Percentiles rank a stretch among this genome's conserved stretches.
Evolutionary conservation across 2,329 filamentous ascomycete genomes (phyloP).

Genomic region (Ceratocystis ficicola): DNA sequence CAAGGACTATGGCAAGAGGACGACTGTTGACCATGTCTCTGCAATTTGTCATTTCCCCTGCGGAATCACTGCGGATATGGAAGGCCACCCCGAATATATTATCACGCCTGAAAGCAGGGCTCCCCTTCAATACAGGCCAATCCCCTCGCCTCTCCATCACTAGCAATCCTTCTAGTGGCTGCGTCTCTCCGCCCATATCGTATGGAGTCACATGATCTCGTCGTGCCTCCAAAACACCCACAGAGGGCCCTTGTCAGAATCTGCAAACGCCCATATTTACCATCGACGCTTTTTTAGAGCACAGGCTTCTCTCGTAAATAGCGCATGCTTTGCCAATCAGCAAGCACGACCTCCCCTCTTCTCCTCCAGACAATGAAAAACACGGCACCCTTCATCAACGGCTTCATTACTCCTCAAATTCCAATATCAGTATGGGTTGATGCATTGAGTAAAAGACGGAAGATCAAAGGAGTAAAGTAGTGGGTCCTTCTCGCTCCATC

Average conservation of each 20-base stretch:
- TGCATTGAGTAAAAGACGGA: not conserved
- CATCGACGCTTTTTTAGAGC: not conserved
- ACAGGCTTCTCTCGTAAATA: not conserved
- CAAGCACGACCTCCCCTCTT: not conserved
- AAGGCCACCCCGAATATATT: no score
- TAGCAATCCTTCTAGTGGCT: no score
- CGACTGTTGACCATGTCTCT: no score
- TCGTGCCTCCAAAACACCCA: no score
- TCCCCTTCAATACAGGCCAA: no score
- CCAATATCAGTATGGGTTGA: not conserved
- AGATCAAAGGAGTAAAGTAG: not conserved
- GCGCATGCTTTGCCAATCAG: not conserved
- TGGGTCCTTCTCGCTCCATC: conserved; percentile 18
- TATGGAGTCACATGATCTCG: no score
- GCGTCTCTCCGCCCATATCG: no score
- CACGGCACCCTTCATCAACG: not conserved
- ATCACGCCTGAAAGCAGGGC: no score
- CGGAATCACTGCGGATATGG: no score
- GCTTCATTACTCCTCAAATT: not conserved
- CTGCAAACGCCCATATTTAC: not conserved
- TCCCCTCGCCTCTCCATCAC: no score
- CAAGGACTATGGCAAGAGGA: no score
- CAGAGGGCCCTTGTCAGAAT: not conserved
- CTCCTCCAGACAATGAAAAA: not conserved
- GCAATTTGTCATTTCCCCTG: no score